A percentile compares a stretch with the other conserved stretches of the same genome.
These are phyloP conservation scores for Penicillium sp. DNA, from an alignment of 2,329 filamentous ascomycete genomes.

Conservation along the genomic window DNA sequence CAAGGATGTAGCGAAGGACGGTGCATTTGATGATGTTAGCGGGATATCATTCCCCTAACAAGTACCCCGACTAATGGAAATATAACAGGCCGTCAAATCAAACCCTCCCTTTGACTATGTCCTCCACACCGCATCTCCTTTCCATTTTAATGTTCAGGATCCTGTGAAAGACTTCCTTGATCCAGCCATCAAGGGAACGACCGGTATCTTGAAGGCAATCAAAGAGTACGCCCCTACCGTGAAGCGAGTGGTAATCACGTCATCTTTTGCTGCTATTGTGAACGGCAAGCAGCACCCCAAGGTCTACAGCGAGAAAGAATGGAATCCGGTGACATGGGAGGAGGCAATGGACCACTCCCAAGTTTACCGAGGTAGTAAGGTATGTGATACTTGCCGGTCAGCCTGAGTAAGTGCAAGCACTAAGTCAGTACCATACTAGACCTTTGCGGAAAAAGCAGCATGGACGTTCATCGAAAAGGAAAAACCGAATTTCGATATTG, in stretches of 20 bases:
- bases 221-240: constrained; percentile 62
- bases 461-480: constrained; percentile 62
- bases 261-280: constrained; percentile 65
- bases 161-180: constrained; percentile 63
- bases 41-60: background rate
- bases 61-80: constrained; percentile 4
- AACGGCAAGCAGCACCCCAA: constrained; percentile 41
- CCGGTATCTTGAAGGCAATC: constrained; percentile 60
- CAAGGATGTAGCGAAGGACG: constrained; percentile 66
- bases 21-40: constrained; percentile 62
- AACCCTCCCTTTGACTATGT: constrained; percentile 68
- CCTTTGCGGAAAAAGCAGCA: constrained; percentile 63
- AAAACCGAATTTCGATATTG: constrained; percentile 58
- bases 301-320: constrained; percentile 38
- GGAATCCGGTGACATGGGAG: constrained; percentile 46
- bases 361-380: constrained; percentile 54
- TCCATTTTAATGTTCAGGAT: constrained; percentile 68
- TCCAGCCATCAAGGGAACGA: constrained; percentile 62
- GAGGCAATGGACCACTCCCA: constrained; percentile 35
- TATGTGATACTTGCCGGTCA: constrained; percentile 14
- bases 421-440: constrained; percentile 19
- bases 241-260: constrained; percentile 69
- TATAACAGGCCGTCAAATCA: constrained; percentile 51
- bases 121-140: constrained; percentile 71
- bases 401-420: background rate